Evolutionary conservation across 352 stramenopile species (phyloP).

Genomic region (Albugo laibachii): DNA sequence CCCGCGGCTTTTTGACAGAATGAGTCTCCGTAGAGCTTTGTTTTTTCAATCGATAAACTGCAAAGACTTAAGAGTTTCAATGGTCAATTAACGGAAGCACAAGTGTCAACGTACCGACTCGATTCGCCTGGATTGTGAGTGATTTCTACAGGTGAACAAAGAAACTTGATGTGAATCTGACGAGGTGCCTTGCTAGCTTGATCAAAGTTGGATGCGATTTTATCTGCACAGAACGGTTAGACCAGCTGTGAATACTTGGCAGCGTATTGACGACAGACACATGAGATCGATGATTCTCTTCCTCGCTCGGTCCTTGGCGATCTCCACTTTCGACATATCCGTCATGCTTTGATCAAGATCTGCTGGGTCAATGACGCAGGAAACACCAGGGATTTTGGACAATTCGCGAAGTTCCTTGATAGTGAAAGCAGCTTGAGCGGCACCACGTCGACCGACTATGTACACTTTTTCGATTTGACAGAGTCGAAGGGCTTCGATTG

Average conservation of each 20-base stretch:
- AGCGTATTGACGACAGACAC: neutral
- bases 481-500: slow-evolving; percentile 58
- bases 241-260: too few species aligned
- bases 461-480: slow-evolving; percentile 56
- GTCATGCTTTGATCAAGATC: slow-evolving; percentile 82
- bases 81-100: neutral
- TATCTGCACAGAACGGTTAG: slow-evolving; percentile 7
- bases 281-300: slow-evolving; percentile 8
- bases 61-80: slow-evolving; percentile 2
- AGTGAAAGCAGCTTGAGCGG: slow-evolving; percentile 91
- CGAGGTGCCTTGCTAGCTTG: slow-evolving; percentile 8
- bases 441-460: slow-evolving; percentile 86
- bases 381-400: slow-evolving; percentile 54
- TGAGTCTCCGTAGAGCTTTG: slow-evolving; percentile 62
- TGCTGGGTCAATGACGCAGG: slow-evolving; percentile 71
- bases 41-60: slow-evolving; percentile 51
- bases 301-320: slow-evolving; percentile 57
- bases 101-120: neutral
- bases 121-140: slow-evolving; percentile 13
- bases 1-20: slow-evolving; percentile 64
- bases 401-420: slow-evolving; percentile 92
- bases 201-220: slow-evolving; percentile 22
- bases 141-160: slow-evolving; percentile 74
- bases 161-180: slow-evolving; percentile 74
- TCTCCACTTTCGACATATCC: slow-evolving; percentile 65